Evolutionary conservation across 139 green algal species (phyloP), one percentile per base, ranked within the genome.

Genomic region (Medakamo hakoo): DNA sequence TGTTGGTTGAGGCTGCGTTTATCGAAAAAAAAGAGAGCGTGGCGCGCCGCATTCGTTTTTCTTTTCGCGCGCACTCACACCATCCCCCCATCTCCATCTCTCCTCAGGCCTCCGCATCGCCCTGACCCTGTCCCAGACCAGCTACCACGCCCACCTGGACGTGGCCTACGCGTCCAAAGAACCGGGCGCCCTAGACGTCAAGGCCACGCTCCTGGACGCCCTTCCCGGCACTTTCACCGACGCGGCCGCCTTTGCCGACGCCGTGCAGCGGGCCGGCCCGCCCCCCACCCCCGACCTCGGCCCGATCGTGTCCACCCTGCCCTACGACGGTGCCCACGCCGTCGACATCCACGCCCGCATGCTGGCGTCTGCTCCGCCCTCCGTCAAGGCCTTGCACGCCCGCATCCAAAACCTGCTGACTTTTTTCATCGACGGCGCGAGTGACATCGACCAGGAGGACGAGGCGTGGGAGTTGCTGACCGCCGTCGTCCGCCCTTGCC

Each of bases 401-500:
- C 71, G 85, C 23, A 24, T 93, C 64, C 71, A 95, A 76, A 79
- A 84, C 27, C 73, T 94, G 61, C 77, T 93, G 49, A 66, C 89
- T 14, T 93, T 95, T 67, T 92, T 85, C 55, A 82, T 96, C 25
- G 88, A 96, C 62, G 86, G 73, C 25, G 83, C 82, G 19, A 78
- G 60, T 27, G 58, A 73, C 64, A 91, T 96, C 24, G 85, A 94
- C 23, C 2, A 16, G 0, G 66, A 68, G 23, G 88, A 96, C 73
- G 28, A 58, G 0, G 67, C 69, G 23, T 96, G 88, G 88, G 77
- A 92, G 27, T 26, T 93, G 48, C 58, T 91, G 22, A 55, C 85
- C 21, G 77, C 78, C 2, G 62, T 87, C 52, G 52, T 71, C 64
- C 27, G 70, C 25, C 18, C 55, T 21, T 21, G 55, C 32, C 52